Base-by-base conservation (phyloP, 192 early-diverging fungal species). In the Cladochytrium replicatum region DNA sequence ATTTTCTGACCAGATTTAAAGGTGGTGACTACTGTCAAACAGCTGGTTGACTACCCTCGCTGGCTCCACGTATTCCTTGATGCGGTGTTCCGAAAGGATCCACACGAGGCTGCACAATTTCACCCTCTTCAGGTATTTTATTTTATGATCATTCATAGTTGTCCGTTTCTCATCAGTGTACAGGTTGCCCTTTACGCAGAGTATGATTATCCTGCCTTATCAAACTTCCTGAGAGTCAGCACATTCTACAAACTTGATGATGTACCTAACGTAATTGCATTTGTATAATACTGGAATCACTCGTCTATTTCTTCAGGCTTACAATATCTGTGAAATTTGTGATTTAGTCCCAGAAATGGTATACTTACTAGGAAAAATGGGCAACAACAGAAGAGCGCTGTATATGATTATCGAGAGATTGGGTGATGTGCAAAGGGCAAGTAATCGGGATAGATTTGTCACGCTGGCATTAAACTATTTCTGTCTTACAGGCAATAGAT, bases 261-360 rank as follows among this genome's bases (percentile, higher is more conserved):
- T 69, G 86, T 81, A 2, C 38, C 42, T 15, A 25, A 48, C 6
- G 48, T 52, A n/a, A 29, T 50, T n/a, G n/a, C n/a, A n/a, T n/a
- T n/a, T n/a, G 13, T 37, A 58, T 23, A 52, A 47, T 26, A 38
- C 31, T 44, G 51, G 43, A 43, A 49, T 47, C 17, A 57, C 46
- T 8, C 55, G 48, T 48, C 15, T 25, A 15, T 27, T 46, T 21
- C 8, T 25, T n/a, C 57, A 81, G 78, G 87, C 87, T 5, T 90
- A 83, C 50, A 63, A 72, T 39, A 70, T 87, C 22, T 94, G 91
- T 55, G 85, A 96, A 63, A 57, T 78, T 49, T 79, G 84, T 29
- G 84, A 84, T 46, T 66, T 99, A 48, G 88, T 99, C 4, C 89
- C 90, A 8, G 96, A 96, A 57, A 99, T 97, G 93, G 91, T 99